phyloP scores from a whole-genome alignment of 139 green algal genomes.

The Tetratostichococcus sp. region DNA sequence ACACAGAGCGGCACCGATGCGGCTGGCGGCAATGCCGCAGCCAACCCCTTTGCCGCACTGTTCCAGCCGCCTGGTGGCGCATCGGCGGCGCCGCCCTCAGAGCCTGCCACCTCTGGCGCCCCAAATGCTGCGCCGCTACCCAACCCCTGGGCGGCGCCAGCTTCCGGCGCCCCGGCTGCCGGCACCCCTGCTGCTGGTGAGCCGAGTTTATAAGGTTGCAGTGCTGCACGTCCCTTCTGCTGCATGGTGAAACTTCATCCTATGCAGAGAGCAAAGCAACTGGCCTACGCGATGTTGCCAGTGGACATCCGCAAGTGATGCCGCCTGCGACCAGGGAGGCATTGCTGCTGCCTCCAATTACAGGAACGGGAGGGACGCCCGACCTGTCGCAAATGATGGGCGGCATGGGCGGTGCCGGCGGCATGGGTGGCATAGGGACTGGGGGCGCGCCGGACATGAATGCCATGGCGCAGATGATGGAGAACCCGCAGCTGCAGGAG shows the following conservation, averaged over 20 bases:
- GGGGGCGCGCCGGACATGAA: slow-evolving; percentile 28
- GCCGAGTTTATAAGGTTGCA: too few relatives aligned
- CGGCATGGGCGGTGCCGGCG: slow-evolving; percentile 15
- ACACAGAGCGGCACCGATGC: slow-evolving; percentile 19
- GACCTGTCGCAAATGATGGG: slow-evolving; percentile 11
- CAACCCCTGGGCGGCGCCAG: slow-evolving; percentile 83
- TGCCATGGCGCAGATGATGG: slow-evolving; percentile 68
- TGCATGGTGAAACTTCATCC: too few relatives aligned
- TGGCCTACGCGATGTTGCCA: too few relatives aligned
- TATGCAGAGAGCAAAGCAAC: too few relatives aligned
- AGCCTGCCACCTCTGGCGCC: slow-evolving; percentile 6
- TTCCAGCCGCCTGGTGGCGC: slow-evolving; percentile 19
- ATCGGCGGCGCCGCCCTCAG: neutral
- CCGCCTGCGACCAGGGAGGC: too few relatives aligned
- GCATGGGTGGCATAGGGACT: slow-evolving; percentile 2
- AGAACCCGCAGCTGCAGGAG: slow-evolving; percentile 29
- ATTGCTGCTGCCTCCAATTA: too few relatives aligned
- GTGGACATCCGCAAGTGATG: too few relatives aligned
- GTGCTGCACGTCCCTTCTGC: too few relatives aligned
- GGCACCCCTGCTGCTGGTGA: neutral
- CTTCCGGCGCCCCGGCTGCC: neutral
- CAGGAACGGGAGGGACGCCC: slow-evolving; percentile 10
- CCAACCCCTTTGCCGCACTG: slow-evolving; percentile 45
- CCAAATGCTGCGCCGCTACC: slow-evolving; percentile 87
- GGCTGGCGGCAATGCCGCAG: slow-evolving; percentile 14